Conservation (phyloP, 257 asterid genomes). For the Scutellaria barbata region DNA sequence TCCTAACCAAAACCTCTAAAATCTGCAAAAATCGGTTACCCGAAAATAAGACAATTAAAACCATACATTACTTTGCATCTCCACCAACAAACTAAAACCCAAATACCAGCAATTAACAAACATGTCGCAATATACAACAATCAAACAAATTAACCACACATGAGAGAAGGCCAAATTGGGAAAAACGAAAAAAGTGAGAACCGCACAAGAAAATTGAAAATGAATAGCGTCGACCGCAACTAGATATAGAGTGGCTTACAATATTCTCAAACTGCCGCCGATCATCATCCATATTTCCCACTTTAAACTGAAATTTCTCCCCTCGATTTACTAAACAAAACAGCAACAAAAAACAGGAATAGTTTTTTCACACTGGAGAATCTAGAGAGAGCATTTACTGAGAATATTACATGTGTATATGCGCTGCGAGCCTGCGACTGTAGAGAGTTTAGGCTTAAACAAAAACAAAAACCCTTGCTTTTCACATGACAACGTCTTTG, state of each 20-base stretch:
- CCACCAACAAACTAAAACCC: background rate
- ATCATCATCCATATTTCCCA: constrained; percentile 48
- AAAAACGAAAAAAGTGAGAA: background rate
- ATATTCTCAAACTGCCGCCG: constrained; percentile 53
- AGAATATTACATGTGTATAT: too few species aligned
- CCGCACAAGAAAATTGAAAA: background rate
- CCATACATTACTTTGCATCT: background rate
- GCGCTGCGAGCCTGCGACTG: too few species aligned
- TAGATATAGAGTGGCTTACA: constrained; percentile 44
- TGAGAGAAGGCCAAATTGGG: constrained; percentile 8
- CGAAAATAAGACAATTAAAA: background rate
- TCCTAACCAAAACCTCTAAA: background rate
- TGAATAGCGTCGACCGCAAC: constrained; percentile 1
- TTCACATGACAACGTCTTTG: constrained; percentile 10
- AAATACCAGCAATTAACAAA: background rate
- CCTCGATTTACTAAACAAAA: background rate
- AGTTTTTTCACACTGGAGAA: background rate
- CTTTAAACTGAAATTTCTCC: constrained; percentile 21
- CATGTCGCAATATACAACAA: background rate
- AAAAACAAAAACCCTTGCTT: background rate
- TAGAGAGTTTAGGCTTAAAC: background rate
- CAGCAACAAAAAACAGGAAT: constrained; percentile 11
- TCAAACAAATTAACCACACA: constrained; percentile 10
- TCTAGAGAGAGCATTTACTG: background rate
- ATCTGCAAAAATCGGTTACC: background rate